phyloP scores from a whole-genome alignment of 306 rosid genomes.

The Macrotyloma uniflorum region DNA sequence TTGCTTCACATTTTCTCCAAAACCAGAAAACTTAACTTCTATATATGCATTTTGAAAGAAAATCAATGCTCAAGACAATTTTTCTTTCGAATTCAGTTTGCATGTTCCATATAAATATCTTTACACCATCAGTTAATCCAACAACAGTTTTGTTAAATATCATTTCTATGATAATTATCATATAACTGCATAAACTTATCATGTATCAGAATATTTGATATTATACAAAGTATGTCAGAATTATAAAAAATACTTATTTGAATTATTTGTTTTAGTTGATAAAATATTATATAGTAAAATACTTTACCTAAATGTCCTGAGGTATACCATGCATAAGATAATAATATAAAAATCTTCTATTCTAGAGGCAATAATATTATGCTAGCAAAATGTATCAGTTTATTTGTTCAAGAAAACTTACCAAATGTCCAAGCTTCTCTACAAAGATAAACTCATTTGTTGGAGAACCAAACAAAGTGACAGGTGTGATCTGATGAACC shows the following conservation, averaged over 20 bases:
- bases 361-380: background rate
- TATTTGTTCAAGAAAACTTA: background rate
- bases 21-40: background rate
- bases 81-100: background rate
- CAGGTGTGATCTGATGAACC: background rate
- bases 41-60: background rate
- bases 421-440: background rate
- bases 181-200: too few species aligned
- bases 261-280: too few species aligned
- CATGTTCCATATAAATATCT: background rate
- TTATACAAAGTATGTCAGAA: too few species aligned
- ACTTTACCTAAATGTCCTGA: too few species aligned
- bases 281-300: too few species aligned
- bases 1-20: background rate
- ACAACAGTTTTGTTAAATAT: too few species aligned
- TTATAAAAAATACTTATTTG: too few species aligned
- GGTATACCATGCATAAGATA: too few species aligned
- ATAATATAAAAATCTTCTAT: too few species aligned
- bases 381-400: background rate
- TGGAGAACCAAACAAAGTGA: background rate
- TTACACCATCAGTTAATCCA: too few species aligned
- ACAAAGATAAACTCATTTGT: constrained; percentile 4
- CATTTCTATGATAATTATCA: too few species aligned
- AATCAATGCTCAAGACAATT: background rate
- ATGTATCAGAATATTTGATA: too few species aligned